phyloP scores from a whole-genome alignment of 2,329 filamentous ascomycete genomes.

The Rasamsonia emersonii region DNA sequence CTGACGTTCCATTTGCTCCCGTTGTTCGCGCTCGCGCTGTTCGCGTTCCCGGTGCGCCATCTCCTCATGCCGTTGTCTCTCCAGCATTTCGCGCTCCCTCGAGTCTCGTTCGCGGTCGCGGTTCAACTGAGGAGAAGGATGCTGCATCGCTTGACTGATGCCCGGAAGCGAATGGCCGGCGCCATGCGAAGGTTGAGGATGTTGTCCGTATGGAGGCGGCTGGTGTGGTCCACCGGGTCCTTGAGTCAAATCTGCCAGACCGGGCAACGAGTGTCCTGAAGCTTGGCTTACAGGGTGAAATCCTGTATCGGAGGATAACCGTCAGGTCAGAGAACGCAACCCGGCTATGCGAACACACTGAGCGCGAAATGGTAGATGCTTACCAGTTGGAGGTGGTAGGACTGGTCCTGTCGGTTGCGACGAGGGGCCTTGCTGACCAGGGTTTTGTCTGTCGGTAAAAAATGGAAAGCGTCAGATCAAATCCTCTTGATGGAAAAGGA shows the following conservation, averaged over 20 bases:
- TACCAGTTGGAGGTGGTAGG: slow-evolving; percentile 32
- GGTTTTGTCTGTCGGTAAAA: slow-evolving; percentile 25
- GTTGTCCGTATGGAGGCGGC: slow-evolving; percentile 35
- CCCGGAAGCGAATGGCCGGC: slow-evolving; percentile 31
- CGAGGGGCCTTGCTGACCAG: slow-evolving; percentile 29
- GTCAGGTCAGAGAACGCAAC: too few species aligned
- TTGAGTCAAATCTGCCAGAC: slow-evolving; percentile 39
- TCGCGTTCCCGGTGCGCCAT: slow-evolving; percentile 50
- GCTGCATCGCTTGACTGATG: slow-evolving; percentile 35
- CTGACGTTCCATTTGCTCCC: slow-evolving; percentile 53
- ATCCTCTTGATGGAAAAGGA: neutral
- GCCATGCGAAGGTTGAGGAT: slow-evolving; percentile 28
- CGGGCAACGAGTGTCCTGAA: slow-evolving; percentile 38
- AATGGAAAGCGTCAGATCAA: slow-evolving; percentile 4
- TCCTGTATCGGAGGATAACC: too few species aligned
- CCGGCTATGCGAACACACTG: neutral
- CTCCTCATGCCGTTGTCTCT: slow-evolving; percentile 48
- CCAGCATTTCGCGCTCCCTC: slow-evolving; percentile 44
- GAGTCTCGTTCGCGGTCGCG: slow-evolving; percentile 44
- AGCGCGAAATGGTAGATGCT: slow-evolving; percentile 12
- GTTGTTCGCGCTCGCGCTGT: slow-evolving; percentile 36
- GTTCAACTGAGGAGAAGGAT: slow-evolving; percentile 34
- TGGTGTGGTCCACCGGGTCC: slow-evolving; percentile 33
- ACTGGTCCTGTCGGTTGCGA: slow-evolving; percentile 30
- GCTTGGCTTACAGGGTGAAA: slow-evolving; percentile 35